Base-by-base conservation (phyloP, 371 early-diverging fungal genomes). In the Synchytrium microbalum region DNA sequence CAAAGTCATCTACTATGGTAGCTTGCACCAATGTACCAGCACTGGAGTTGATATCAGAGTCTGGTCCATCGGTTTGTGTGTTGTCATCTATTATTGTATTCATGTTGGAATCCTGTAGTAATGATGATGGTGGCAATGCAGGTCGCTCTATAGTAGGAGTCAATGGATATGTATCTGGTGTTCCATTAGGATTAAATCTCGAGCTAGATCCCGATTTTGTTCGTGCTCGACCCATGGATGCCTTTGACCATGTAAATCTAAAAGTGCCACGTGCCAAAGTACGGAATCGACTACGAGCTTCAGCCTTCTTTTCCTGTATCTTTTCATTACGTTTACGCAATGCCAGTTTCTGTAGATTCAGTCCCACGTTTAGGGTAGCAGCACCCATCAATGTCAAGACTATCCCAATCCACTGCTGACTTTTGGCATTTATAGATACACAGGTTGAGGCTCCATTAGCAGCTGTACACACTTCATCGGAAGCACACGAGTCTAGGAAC, bases 281-380 rank as follows among this genome's bases (percentile, higher is more conserved):
- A 19, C 46, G 46, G 46, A 38, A 38, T 38, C 46, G 5, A 19
- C 46, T 19, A 52, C 19, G 5, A 27, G 52, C 54, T 61, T 27
- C 62, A 31, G 32, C 58, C 52, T 61, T 25, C 32, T 58, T 64
- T 63, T 66, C 57, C 72, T 59, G 52, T 24, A 53, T 63, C 70
- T 72, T 14, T 53, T 82, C 78, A 62, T 78, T 72, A 1, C 83
- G 77, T 57, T 84, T 79, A 8, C 80, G 76, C 27, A 90, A 83
- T 0, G 90, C 89, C 55, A 85, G 81, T 66, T 93, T 93, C 73
- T 93, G 93, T 55, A 90, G 71, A 66, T 93, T 93, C 32, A 93
- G 74, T n/a, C 93, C 93, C 58, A 91, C 65, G 71, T 92, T 92
- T 30, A 88, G 78, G 1, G 84, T 73, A 14, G 87, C 73, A 31